Percentiles rank a stretch among this genome's conserved stretches.
phyloP scores from a whole-genome alignment of 2,329 filamentous ascomycete genomes.

The Talaromyces sp. region DNA sequence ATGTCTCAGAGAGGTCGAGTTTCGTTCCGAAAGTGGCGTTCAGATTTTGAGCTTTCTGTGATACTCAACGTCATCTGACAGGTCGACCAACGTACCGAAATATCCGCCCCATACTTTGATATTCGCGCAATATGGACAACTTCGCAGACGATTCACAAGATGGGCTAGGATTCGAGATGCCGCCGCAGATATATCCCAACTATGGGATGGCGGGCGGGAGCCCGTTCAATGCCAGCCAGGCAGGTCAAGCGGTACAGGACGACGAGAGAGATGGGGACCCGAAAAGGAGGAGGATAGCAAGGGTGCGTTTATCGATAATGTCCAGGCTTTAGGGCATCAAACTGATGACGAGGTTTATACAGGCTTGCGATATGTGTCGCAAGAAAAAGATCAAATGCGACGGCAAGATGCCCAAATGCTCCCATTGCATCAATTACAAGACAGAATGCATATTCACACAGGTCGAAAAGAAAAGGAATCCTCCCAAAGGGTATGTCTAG shows the following conservation, averaged over 20 bases:
- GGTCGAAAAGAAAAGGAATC: slow-evolving; percentile 97
- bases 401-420: slow-evolving; percentile 89
- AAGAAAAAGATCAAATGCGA: slow-evolving; percentile 96
- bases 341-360: slow-evolving; percentile 16
- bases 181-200: slow-evolving; percentile 63
- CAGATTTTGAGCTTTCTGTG: not conserved
- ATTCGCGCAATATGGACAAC: slow-evolving; percentile 30
- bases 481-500: slow-evolving; percentile 79
- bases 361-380: slow-evolving; percentile 95
- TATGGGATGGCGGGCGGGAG: slow-evolving; percentile 58
- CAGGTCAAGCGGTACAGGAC: slow-evolving; percentile 35
- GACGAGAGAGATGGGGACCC: slow-evolving; percentile 64
- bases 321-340: not conserved
- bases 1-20: slow-evolving; percentile 7
- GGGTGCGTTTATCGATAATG: slow-evolving; percentile 58
- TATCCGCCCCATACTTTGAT: not conserved
- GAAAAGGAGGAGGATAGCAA: slow-evolving; percentile 82
- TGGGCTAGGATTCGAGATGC: slow-evolving; percentile 42
- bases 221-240: slow-evolving; percentile 51
- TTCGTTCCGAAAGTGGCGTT: not conserved
- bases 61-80: slow-evolving; percentile 2
- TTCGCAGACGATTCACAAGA: slow-evolving; percentile 35
- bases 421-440: slow-evolving; percentile 96
- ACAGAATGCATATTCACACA: slow-evolving; percentile 96
- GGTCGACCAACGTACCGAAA: not conserved